Percentiles rank a stretch among this genome's conserved stretches.
These are phyloP conservation scores for Emericellopsis terricola DNA, from an alignment of 495 filamentous ascomycete genomes.

Conservation along the genomic window DNA sequence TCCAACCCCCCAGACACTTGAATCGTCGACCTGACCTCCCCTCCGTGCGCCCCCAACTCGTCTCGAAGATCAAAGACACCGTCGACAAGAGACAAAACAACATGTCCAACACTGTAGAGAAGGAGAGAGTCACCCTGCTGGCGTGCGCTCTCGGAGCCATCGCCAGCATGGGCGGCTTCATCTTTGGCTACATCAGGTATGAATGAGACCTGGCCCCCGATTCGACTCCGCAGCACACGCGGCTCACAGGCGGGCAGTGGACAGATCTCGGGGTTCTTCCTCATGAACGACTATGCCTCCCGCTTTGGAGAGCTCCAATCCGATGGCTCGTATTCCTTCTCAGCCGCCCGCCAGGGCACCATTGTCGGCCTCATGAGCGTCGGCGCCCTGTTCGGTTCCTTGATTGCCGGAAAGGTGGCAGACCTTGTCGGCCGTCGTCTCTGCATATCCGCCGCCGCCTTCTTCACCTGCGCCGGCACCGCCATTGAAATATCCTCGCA, in stretches of 20 bases:
- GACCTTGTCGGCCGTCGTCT: constrained; percentile 25
- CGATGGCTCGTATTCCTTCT: constrained; percentile 18
- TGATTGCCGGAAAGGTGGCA: constrained; percentile 40
- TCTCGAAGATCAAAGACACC: too few relatives aligned
- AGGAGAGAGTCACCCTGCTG: constrained; percentile 17
- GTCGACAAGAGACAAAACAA: too few relatives aligned
- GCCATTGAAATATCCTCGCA: constrained; percentile 44
- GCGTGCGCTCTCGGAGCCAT: constrained; percentile 23
- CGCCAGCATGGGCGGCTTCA: constrained; percentile 59
- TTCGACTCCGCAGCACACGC: too few relatives aligned
- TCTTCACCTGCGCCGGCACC: constrained; percentile 50
- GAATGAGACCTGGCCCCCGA: too few relatives aligned
- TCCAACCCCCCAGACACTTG: too few relatives aligned
- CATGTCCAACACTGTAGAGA: too few relatives aligned
- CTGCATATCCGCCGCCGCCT: constrained; percentile 35
- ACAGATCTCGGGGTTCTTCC: constrained; percentile 38
- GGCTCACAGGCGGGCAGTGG: constrained; percentile 7
- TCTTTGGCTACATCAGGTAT: constrained; percentile 59
- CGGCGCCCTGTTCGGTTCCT: constrained; percentile 51
- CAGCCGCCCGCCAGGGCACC: constrained; percentile 29
- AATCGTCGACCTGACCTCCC: too few relatives aligned
- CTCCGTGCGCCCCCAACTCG: too few relatives aligned
- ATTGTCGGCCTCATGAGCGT: constrained; percentile 42
- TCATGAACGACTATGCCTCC: constrained; percentile 34
- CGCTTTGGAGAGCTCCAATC: constrained; percentile 23